These are phyloP conservation scores for Mimosa pudica DNA, from an alignment of 306 rosid species.

Conservation along the genomic window DNA sequence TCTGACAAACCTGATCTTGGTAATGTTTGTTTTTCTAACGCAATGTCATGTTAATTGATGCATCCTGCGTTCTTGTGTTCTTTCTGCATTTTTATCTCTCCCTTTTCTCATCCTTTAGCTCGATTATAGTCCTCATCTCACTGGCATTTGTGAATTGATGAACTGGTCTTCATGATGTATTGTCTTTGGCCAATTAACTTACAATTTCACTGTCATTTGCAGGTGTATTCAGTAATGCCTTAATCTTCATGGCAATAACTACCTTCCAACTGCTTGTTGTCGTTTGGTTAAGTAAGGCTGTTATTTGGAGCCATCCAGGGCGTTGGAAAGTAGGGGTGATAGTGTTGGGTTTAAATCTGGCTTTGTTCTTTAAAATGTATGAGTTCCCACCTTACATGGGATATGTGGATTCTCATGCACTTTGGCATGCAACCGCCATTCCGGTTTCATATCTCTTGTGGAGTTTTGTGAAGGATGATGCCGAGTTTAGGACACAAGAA, in stretches of 20 bases:
- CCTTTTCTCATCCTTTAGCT: neutral
- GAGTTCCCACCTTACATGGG: constrained; percentile 94
- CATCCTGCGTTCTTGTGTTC: constrained; percentile 26
- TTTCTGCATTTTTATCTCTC: constrained; percentile 4
- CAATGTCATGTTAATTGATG: constrained; percentile 17
- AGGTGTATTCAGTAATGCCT: constrained; percentile 73
- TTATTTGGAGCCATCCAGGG: constrained; percentile 59
- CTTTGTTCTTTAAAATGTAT: constrained; percentile 67
- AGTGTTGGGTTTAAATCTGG: constrained; percentile 59
- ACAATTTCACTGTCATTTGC: constrained; percentile 36
- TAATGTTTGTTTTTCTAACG: constrained; percentile 43
- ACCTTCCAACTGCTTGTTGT: constrained; percentile 61
- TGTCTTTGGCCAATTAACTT: constrained; percentile 26
- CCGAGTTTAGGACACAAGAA: constrained; percentile 66
- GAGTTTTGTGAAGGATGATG: constrained; percentile 92
- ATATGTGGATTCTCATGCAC: constrained; percentile 79
- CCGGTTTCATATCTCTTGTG: constrained; percentile 90
- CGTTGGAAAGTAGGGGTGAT: constrained; percentile 75
- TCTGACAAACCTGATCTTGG: constrained; percentile 76
- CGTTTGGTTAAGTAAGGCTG: constrained; percentile 77
- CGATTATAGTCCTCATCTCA: neutral
- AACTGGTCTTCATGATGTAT: constrained; percentile 11
- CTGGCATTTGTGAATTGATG: neutral
- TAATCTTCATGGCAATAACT: constrained; percentile 54
- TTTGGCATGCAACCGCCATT: constrained; percentile 72